A percentile compares a stretch with the other conserved stretches of the same genome.
Conservation (phyloP, 805 yeast genomes). For the Blastobotrys peoriensis region DNA sequence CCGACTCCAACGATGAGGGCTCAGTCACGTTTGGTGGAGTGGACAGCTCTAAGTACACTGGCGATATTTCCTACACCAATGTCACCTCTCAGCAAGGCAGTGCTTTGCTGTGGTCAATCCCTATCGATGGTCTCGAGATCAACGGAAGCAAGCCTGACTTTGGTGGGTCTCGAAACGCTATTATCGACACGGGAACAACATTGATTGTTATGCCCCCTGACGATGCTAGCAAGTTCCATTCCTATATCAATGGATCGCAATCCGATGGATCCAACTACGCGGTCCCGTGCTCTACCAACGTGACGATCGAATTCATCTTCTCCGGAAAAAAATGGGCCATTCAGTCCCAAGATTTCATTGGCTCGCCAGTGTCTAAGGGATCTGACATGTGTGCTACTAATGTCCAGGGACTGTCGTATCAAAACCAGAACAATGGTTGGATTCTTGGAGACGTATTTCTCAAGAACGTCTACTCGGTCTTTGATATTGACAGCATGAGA, state of each 20-base stretch:
- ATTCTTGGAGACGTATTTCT: conserved; percentile 60
- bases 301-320: conserved; percentile 37
- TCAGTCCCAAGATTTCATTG: conserved; percentile 42
- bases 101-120: conserved; percentile 45
- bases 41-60: conserved; percentile 33
- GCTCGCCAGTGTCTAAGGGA: conserved; percentile 37
- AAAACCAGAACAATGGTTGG: conserved; percentile 42
- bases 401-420: conserved; percentile 48
- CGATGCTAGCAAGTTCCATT: conserved; percentile 51
- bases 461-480: conserved; percentile 49
- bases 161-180: conserved; percentile 31
- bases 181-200: conserved; percentile 65
- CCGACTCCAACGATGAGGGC: conserved; percentile 34
- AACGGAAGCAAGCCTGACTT: conserved; percentile 33
- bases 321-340: conserved; percentile 43
- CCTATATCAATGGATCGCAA: conserved; percentile 43
- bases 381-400: conserved; percentile 58
- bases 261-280: conserved; percentile 63
- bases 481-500: conserved; percentile 43
- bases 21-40: conserved; percentile 40
- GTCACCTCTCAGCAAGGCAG: conserved; percentile 19
- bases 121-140: conserved; percentile 35
- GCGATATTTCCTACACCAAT: conserved; percentile 38
- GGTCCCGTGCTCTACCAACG: conserved; percentile 47
- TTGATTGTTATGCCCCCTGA: conserved; percentile 48